Percentiles rank a stretch among this genome's conserved stretches.
phyloP scores from a whole-genome alignment of 345 rosid genomes.

The Sisymbrium altissimum region DNA sequence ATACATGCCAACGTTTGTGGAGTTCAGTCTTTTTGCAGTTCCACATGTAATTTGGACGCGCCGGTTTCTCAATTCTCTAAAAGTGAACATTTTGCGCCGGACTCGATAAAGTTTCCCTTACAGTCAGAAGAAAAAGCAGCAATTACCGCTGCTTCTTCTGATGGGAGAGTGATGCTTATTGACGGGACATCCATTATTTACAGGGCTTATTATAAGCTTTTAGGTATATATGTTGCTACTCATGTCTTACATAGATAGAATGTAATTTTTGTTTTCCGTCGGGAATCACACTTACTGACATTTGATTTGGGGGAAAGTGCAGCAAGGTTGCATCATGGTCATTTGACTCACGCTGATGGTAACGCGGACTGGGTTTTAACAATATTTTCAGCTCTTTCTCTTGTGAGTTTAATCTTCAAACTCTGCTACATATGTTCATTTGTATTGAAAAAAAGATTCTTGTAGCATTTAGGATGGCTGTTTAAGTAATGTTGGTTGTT shows the following conservation, averaged over 20 bases:
- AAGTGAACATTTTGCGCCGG: slow-evolving; percentile 32
- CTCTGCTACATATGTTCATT: neutral
- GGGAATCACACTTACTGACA: neutral
- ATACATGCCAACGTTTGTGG: neutral
- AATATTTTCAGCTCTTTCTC: slow-evolving; percentile 79
- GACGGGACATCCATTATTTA: slow-evolving; percentile 93
- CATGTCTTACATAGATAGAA: neutral
- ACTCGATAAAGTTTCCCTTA: slow-evolving; percentile 22
- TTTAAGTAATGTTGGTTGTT: neutral
- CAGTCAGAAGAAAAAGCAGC: slow-evolving; percentile 38
- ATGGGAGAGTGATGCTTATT: slow-evolving; percentile 87
- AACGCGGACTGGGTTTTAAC: slow-evolving; percentile 98
- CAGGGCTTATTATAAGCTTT: slow-evolving; percentile 92
- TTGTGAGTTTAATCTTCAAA: slow-evolving; percentile 49
- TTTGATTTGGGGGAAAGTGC: slow-evolving; percentile 18
- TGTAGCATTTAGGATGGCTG: slow-evolving; percentile 5
- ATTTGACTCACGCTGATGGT: slow-evolving; percentile 87
- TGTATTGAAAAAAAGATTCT: neutral
- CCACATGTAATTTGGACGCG: slow-evolving; percentile 32
- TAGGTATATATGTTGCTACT: slow-evolving; percentile 56
- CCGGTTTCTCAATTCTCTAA: slow-evolving; percentile 34
- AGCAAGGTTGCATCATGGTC: slow-evolving; percentile 94
- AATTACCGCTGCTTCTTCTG: slow-evolving; percentile 33
- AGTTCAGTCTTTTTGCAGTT: slow-evolving; percentile 48
- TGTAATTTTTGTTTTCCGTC: neutral